phyloP scores from a whole-genome alignment of 495 filamentous ascomycete genomes.

The Penicillium ochrochloron region DNA sequence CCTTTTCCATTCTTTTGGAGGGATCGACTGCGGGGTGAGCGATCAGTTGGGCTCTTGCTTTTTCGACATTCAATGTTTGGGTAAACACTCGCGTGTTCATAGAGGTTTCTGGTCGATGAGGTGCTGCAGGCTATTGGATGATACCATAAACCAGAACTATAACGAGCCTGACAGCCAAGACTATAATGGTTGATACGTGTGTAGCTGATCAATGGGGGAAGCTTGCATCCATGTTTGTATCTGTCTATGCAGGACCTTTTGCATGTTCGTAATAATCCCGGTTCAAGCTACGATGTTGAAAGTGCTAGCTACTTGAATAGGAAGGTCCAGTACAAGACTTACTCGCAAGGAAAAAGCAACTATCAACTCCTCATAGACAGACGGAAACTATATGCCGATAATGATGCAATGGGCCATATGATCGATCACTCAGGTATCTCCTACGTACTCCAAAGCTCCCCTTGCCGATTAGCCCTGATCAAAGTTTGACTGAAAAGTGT shows the following conservation, averaged over 20 bases:
- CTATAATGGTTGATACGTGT: not conserved
- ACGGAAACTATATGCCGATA: not conserved
- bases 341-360: too few species aligned
- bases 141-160: not conserved
- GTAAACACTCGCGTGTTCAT: not conserved
- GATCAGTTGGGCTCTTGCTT: not conserved
- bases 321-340: not conserved
- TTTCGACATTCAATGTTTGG: not conserved
- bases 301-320: not conserved
- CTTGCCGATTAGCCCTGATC: not conserved
- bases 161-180: not conserved
- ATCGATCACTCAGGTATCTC: not conserved
- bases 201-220: not conserved
- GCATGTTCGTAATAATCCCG: not conserved
- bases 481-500: not conserved
- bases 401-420: not conserved
- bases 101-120: not conserved
- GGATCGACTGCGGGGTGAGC: constrained; percentile 5
- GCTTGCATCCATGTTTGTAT: not conserved
- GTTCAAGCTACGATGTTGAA: not conserved
- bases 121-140: not conserved
- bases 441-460: not conserved
- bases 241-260: not conserved
- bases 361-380: not conserved
- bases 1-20: not conserved